These are phyloP conservation scores for Centrapalus pauciflorus DNA, from an alignment of 129 eudicot genomes.

Conservation along the genomic window DNA sequence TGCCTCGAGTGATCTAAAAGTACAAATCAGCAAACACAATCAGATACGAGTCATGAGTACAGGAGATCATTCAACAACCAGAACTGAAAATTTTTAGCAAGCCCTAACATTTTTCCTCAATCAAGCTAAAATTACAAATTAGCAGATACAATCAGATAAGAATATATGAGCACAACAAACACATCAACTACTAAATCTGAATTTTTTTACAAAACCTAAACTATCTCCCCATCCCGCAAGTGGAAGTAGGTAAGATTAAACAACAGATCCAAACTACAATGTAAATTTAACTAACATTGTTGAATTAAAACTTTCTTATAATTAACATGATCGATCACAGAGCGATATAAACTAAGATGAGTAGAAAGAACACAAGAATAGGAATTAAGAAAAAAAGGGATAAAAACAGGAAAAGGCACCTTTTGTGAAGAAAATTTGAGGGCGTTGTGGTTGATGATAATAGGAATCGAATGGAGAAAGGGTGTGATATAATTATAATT, in stretches of 20 bases:
- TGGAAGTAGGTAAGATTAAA: neutral
- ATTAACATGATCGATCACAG: neutral
- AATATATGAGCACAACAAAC: neutral
- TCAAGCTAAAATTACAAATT: neutral
- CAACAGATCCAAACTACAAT: constrained; percentile 12
- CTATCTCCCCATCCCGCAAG: neutral
- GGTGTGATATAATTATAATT: neutral
- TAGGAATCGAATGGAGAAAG: neutral
- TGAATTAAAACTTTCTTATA: neutral
- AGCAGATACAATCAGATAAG: neutral
- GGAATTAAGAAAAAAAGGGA: neutral
- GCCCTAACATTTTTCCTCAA: constrained; percentile 7
- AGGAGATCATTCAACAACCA: neutral
- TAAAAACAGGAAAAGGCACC: neutral
- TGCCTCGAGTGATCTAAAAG: neutral
- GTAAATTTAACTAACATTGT: neutral
- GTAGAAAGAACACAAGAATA: neutral
- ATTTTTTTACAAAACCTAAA: neutral
- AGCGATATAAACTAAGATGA: constrained; percentile 2
- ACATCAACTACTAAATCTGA: neutral
- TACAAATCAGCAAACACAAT: neutral
- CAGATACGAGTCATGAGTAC: neutral
- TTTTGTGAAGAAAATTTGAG: neutral
- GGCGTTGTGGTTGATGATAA: neutral
- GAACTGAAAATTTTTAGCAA: neutral